Base-by-base conservation (phyloP, 208 protist species). In the Leptomonas pyrrhocoris region DNA sequence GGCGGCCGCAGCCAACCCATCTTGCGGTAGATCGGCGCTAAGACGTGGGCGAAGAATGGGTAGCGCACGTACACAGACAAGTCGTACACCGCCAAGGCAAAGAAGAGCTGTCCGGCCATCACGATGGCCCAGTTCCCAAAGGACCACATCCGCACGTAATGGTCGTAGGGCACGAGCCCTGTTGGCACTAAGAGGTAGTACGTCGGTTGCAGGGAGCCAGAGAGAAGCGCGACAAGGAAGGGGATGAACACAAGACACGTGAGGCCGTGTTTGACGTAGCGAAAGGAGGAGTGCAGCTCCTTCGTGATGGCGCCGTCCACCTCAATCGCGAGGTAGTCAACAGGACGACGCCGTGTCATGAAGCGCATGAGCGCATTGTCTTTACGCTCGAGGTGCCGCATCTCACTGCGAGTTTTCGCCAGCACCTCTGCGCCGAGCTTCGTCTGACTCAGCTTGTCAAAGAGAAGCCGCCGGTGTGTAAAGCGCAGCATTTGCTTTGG, bases 351-450 rank as follows among this genome's bases (percentile, higher is more conserved):
- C 1, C 85, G 81, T 8, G 77, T 80, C 34, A 94, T 73, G 61
- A 92, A 90, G 58, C 89, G 85, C 49, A 92, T 70, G 31, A 94
- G 28, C 6, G 67, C 62, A 63, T 83, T 92, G 43, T 84, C 76
- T 40, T 68, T 71, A 46, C 74, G 67, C 27, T 86, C 85, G 28
- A 94, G 73, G 55, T 82, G 71, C 4, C 78, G 73, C 89, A 94
- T 94, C 42, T 94, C 89, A 21, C 58, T 64, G 45, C 81, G 86
- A 18, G 89, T 93, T 58, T 89, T 76, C n/a, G 75, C 56, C 21
- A 94, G 80, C 42, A 89, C 89, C 62, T 94, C 89, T 28, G 85
- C 77, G 16, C 89, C 89, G n/a, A 94, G 70, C 64, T 87, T 90
- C 2, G 89, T 91, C 76, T 77, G 78, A 30, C 81, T 77, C 21